A percentile compares a stretch with the other conserved stretches of the same genome.
Conservation (phyloP, 2,329 filamentous ascomycete species). For the Epichloe uncinata region DNA sequence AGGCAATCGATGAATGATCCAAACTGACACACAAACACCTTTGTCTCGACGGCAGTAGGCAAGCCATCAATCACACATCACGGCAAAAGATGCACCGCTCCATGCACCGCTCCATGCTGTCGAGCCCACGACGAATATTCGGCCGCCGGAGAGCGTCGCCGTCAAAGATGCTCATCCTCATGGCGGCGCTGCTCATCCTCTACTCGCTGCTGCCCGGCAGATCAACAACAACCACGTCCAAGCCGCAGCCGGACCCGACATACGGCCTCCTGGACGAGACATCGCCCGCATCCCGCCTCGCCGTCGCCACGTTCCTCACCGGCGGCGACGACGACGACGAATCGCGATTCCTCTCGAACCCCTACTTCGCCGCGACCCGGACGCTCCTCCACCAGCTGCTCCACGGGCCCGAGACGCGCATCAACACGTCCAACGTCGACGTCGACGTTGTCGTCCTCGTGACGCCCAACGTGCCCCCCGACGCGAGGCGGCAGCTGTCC, state of each 20-base stretch:
- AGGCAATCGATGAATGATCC: too few relatives aligned
- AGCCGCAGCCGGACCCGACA: neutral
- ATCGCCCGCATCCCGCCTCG: neutral
- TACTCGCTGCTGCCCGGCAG: neutral
- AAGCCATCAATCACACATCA: too few relatives aligned
- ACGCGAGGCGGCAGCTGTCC: neutral
- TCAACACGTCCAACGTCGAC: constrained; percentile 7
- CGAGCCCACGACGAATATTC: too few relatives aligned
- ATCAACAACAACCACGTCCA: too few relatives aligned
- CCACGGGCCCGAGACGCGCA: constrained; percentile 21
- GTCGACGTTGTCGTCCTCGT: too few relatives aligned
- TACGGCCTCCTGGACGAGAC: neutral
- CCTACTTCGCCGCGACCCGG: constrained; percentile 17
- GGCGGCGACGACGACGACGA: neutral
- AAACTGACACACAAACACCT: too few relatives aligned
- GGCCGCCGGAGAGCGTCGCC: too few relatives aligned
- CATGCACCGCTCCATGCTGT: too few relatives aligned
- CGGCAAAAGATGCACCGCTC: too few relatives aligned
- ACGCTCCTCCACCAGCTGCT: constrained; percentile 13
- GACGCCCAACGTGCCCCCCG: neutral
- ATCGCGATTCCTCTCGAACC: neutral
- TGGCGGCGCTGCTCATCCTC: too few relatives aligned
- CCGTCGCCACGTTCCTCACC: constrained; percentile 2
- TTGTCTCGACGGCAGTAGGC: too few relatives aligned
- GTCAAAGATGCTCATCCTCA: too few relatives aligned